Evolutionary conservation across 805 yeast genomes (phyloP).

Genomic region (Lachancea mirantina): DNA sequence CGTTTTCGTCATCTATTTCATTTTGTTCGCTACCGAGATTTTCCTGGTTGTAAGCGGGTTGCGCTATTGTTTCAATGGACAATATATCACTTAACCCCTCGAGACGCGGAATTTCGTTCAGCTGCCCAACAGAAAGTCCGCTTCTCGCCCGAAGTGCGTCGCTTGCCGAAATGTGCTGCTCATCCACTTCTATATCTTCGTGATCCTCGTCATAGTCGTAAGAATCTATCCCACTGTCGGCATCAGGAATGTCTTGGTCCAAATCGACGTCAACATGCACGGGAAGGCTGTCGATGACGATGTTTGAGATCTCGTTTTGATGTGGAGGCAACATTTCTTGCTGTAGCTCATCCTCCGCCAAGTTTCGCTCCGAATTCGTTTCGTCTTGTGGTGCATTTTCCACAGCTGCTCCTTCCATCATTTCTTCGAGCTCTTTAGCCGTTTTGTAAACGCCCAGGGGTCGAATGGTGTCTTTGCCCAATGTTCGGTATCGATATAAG

Average conservation of each 20-base stretch:
- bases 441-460: constrained; percentile 60
- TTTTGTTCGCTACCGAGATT: constrained; percentile 1
- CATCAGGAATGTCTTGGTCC: constrained; percentile 42
- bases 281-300: too few relatives aligned
- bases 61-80: constrained; percentile 17
- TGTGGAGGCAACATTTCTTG: too few relatives aligned
- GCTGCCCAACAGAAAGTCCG: constrained; percentile 16
- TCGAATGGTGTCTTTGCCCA: constrained; percentile 43
- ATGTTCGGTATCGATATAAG: constrained; percentile 30
- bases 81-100: constrained; percentile 13
- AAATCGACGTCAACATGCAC: constrained; percentile 28
- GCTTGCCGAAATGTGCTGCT: constrained; percentile 20
- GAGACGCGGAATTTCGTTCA: constrained; percentile 20
- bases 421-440: constrained; percentile 31
- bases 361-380: too few relatives aligned
- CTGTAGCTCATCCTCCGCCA: too few relatives aligned
- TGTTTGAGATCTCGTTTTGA: too few relatives aligned
- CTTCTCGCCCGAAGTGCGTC: constrained; percentile 16
- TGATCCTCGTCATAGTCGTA: constrained; percentile 34
- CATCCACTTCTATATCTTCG: constrained; percentile 27
- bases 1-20: neutral
- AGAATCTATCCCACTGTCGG: constrained; percentile 28
- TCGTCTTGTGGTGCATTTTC: constrained; percentile 4
- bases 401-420: constrained; percentile 16
- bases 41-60: constrained; percentile 13